Conservation (phyloP, 2,329 filamentous ascomycete genomes). For the Nemania bipapillata region DNA sequence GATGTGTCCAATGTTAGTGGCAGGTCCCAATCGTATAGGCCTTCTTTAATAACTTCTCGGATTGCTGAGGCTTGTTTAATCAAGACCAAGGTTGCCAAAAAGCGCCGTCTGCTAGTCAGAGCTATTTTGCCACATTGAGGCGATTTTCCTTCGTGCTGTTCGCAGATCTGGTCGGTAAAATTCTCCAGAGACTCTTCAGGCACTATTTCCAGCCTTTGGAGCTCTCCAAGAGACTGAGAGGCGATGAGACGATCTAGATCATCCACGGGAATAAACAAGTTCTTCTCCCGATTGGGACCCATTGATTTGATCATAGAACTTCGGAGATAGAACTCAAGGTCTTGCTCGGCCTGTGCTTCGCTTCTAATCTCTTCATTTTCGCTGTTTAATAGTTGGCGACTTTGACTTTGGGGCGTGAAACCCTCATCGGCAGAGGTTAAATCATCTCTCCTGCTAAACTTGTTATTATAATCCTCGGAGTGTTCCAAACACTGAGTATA, state of each 20-base stretch:
- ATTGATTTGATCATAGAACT: not conserved
- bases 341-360: not conserved
- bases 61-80: not conserved
- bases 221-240: not conserved
- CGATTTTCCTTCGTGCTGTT: not conserved
- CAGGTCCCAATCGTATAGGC: not conserved
- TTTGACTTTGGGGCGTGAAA: not conserved
- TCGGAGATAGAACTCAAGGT: not conserved
- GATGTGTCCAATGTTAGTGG: not conserved
- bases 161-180: not conserved
- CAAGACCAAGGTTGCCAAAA: conserved; percentile 5
- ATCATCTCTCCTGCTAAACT: no score
- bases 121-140: not conserved
- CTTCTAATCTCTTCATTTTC: not conserved
- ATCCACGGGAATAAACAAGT: not conserved
- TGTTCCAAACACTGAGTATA: not conserved
- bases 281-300: no score
- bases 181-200: not conserved
- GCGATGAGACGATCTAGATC: not conserved
- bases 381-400: not conserved
- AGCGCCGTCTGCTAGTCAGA: not conserved
- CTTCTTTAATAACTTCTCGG: not conserved
- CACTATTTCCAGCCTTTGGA: not conserved
- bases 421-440: no score
- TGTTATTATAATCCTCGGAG: not conserved